Evolutionary conservation across 2,329 filamentous ascomycete species (phyloP).

Genomic region (Cladosporium sp.): DNA sequence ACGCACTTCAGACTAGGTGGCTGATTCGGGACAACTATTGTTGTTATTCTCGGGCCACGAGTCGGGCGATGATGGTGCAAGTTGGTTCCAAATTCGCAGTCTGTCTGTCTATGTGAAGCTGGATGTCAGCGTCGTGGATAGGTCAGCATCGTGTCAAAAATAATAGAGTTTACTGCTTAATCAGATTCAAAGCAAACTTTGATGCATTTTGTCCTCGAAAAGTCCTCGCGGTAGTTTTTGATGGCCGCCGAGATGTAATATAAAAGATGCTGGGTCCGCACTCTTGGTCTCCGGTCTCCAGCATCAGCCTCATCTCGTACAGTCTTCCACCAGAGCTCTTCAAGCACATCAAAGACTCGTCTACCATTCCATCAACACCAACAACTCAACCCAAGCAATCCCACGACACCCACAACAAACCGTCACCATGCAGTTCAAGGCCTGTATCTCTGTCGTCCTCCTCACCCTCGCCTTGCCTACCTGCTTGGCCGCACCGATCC

Average conservation of each 20-base stretch:
- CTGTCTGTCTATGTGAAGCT: too few relatives aligned
- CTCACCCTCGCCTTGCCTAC: not conserved
- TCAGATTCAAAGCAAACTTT: not conserved
- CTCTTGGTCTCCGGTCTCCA: not conserved
- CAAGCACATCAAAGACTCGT: too few relatives aligned
- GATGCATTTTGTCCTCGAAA: too few relatives aligned
- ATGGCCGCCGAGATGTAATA: not conserved
- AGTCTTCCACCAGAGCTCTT: too few relatives aligned
- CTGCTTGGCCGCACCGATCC: not conserved
- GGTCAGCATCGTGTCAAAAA: not conserved
- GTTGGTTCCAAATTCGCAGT: too few relatives aligned
- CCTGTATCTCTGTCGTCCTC: not conserved
- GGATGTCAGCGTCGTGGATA: not conserved
- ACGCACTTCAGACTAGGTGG: too few relatives aligned
- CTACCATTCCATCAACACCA: not conserved
- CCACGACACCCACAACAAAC: not conserved
- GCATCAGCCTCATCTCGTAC: too few relatives aligned
- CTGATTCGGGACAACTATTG: too few relatives aligned
- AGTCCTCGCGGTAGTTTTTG: not conserved
- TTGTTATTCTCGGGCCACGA: too few relatives aligned
- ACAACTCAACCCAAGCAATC: not conserved
- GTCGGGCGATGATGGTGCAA: too few relatives aligned
- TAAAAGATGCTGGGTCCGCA: not conserved
- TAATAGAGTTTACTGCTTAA: not conserved
- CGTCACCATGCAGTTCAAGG: not conserved